Conservation (phyloP, 2,329 filamentous ascomycete species). For the Westerdykella ornata region DNA sequence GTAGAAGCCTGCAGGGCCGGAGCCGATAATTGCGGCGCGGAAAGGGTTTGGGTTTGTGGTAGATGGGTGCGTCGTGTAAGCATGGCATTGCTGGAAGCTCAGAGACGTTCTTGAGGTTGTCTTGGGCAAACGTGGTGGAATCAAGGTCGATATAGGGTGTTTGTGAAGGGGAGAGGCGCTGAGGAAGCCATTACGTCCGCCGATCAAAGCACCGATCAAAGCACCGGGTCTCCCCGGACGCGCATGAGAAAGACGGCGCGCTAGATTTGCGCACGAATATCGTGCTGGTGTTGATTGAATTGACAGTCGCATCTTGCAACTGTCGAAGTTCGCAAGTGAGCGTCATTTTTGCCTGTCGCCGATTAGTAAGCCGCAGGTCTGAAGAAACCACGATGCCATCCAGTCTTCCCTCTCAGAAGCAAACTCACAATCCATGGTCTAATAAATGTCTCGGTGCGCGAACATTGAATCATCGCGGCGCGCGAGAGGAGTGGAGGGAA, state of each 20-base stretch:
- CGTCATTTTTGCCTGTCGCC: neutral
- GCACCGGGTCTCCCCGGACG: neutral
- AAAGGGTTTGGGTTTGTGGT: constrained; percentile 45
- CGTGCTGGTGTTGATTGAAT: neutral
- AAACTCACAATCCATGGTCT: too few species aligned
- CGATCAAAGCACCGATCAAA: neutral
- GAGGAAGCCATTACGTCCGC: neutral
- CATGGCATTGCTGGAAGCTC: constrained; percentile 9
- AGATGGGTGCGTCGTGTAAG: constrained; percentile 18
- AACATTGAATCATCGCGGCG: too few species aligned
- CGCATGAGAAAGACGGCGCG: neutral
- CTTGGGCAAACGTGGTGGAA: constrained; percentile 6
- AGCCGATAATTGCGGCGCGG: constrained; percentile 82
- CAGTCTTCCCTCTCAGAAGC: too few species aligned
- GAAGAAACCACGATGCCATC: too few species aligned
- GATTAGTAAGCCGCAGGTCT: too few species aligned
- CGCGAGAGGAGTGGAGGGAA: too few species aligned
- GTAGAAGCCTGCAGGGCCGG: constrained; percentile 94
- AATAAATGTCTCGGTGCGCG: too few species aligned
- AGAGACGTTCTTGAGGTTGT: constrained; percentile 1
- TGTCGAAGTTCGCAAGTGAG: neutral
- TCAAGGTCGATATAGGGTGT: neutral
- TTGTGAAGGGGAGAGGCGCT: neutral
- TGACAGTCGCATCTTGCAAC: constrained; percentile 3
- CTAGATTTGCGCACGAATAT: constrained; percentile 6